Evolutionary conservation across 306 rosid species (phyloP).

Genomic region (Biancaea sappan): DNA sequence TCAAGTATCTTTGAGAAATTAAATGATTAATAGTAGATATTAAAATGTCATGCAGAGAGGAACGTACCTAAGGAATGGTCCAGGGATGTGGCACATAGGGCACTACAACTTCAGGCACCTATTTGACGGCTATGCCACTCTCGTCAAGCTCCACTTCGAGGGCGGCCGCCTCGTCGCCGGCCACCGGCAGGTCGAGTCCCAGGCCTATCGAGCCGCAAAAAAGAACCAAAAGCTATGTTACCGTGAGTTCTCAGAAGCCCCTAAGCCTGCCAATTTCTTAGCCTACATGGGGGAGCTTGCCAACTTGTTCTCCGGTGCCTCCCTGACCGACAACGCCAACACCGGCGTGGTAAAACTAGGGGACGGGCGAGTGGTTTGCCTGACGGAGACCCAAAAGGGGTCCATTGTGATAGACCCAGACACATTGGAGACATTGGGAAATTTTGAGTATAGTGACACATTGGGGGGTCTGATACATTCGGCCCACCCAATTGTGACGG

Average conservation of each 20-base stretch:
- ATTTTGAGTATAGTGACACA: constrained; percentile 74
- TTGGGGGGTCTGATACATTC: constrained; percentile 89
- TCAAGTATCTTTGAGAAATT: too few relatives aligned
- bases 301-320: constrained; percentile 72
- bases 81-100: constrained; percentile 86
- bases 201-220: constrained; percentile 81
- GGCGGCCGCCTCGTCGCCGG: constrained; percentile 61
- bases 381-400: constrained; percentile 94
- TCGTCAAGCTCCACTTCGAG: constrained; percentile 64
- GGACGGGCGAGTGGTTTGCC: constrained; percentile 86
- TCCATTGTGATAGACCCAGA: constrained; percentile 73
- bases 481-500: constrained; percentile 91
- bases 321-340: constrained; percentile 86
- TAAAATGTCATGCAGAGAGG: constrained; percentile 75
- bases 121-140: constrained; percentile 90
- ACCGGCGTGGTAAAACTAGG: constrained; percentile 83
- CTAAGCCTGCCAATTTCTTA: constrained; percentile 65
- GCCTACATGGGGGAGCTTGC: constrained; percentile 78
- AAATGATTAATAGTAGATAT: not conserved
- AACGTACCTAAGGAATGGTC: constrained; percentile 92
- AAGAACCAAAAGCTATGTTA: constrained; percentile 68
- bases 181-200: constrained; percentile 82
- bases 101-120: constrained; percentile 89
- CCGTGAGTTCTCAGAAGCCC: constrained; percentile 92
- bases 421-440: constrained; percentile 69